Base-by-base conservation (phyloP, 306 rosid species). In the Sphenostylis stenocarpa region DNA sequence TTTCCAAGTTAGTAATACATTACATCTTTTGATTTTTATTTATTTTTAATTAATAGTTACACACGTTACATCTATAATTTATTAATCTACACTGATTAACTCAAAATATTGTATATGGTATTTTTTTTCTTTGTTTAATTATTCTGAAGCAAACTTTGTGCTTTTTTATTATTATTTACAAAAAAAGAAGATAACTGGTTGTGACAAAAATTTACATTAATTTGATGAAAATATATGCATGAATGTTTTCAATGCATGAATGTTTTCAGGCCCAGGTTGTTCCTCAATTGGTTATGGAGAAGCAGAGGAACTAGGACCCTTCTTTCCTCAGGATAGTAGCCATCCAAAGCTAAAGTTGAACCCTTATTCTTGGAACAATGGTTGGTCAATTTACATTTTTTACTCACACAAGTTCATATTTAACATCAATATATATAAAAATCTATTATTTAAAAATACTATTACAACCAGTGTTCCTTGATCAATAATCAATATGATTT, bases 291-390 rank as follows among this genome's bases (percentile, higher is more conserved):
- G 96, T 17, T 91, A n/a, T 70, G 97, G 97, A 81, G 90, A 84
- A 83, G 77, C 93, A 65, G 98, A 93, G 82, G 98, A 93, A 77
- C 44, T 93, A n/a, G 98, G 98, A 23, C 98, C 98, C 43, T 93
- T 93, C 82, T 91, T 84, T 68, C 93, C 97, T 29, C 90, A 93
- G 17, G 83, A 88, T 1, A 84, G 93, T 73, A 81, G 66, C 85
- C 19, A 85, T 65, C 96, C 96, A 52, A 84, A 84, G 67, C 88
- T 93, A 19, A 91, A 89, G 88, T 70, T 84, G 86, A 93, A 93
- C 73, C 96, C 92, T 44, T 82, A 86, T 70, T 51, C 93, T 72
- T 93, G 98, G 98, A 93, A 91, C 73, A 77, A 80, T 75, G 98
- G 98, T 90, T 10, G 21, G 52, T 62, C 0, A 56, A 39, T 63